Evolutionary conservation across 768 basidiomycete species (phyloP).

Genomic region (Kwoniella mangroviensis): DNA sequence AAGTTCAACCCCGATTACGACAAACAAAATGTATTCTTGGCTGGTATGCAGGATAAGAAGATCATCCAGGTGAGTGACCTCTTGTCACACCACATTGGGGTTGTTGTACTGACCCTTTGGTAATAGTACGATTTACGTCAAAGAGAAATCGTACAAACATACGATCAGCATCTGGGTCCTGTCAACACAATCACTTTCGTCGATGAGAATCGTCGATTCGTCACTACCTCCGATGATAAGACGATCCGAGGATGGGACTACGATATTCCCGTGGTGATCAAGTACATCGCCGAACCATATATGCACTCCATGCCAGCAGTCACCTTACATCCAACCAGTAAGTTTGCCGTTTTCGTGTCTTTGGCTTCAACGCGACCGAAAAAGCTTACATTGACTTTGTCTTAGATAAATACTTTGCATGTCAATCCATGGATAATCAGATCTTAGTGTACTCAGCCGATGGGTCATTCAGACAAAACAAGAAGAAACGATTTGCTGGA

Average conservation of each 20-base stretch:
- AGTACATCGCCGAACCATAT: constrained; percentile 97
- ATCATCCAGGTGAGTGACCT: constrained; percentile 80
- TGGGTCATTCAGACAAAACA: constrained; percentile 90
- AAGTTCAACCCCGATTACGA: constrained; percentile 95
- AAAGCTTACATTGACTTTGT: background rate
- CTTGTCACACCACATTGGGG: background rate
- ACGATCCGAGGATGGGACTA: constrained; percentile 99
- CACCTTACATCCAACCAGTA: constrained; percentile 91
- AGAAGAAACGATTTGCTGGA: constrained; percentile 97
- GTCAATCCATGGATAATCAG: constrained; percentile 97
- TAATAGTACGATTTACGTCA: constrained; percentile 89
- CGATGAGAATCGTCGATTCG: constrained; percentile 94
- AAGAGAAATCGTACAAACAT: constrained; percentile 95
- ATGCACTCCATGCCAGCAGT: constrained; percentile 99
- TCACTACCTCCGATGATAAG: constrained; percentile 98
- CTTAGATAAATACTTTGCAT: constrained; percentile 91
- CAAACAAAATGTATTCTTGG: constrained; percentile 93
- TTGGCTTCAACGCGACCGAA: background rate
- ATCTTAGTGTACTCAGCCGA: constrained; percentile 97
- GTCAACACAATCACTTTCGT: constrained; percentile 99
- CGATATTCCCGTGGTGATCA: constrained; percentile 99
- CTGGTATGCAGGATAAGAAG: constrained; percentile 99
- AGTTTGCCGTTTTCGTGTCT: constrained; percentile 56
- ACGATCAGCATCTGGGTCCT: constrained; percentile 96
- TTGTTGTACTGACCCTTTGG: constrained; percentile 7